These are phyloP conservation scores for Phytophthora colocasiae DNA, from an alignment of 352 stramenopile genomes.

Conservation along the genomic window DNA sequence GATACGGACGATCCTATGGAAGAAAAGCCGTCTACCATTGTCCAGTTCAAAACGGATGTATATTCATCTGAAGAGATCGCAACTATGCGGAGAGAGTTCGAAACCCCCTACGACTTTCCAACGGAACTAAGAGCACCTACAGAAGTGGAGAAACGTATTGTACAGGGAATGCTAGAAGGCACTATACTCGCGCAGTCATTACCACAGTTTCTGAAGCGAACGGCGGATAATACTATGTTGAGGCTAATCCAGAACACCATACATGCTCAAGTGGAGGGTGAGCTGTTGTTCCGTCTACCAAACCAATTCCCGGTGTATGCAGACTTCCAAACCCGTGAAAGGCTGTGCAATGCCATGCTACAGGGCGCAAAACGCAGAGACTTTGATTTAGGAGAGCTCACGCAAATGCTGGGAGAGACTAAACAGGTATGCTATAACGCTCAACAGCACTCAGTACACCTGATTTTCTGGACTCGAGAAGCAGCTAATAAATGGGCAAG, in stretches of 20 bases:
- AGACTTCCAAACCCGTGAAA: too few relatives aligned
- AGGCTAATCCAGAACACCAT: slow-evolving; percentile 12
- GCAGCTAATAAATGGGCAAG: too few relatives aligned
- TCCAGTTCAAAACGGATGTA: not conserved
- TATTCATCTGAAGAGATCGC: slow-evolving; percentile 2
- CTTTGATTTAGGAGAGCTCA: slow-evolving; percentile 1
- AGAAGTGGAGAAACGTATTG: not conserved
- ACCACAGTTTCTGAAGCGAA: slow-evolving; percentile 4
- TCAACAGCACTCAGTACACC: slow-evolving; percentile 7
- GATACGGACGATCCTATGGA: not conserved
- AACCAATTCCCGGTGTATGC: too few relatives aligned
- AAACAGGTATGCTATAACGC: slow-evolving; percentile 10
- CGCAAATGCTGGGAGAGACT: slow-evolving; percentile 11
- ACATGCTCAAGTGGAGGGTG: not conserved
- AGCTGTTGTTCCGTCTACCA: too few relatives aligned
- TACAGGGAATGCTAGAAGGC: slow-evolving; percentile 5
- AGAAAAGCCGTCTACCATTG: not conserved
- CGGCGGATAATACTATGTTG: not conserved
- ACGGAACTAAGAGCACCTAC: not conserved
- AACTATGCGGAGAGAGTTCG: not conserved
- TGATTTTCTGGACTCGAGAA: not conserved
- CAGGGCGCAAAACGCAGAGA: not conserved
- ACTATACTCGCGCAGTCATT: slow-evolving; percentile 4
- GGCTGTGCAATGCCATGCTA: too few relatives aligned
- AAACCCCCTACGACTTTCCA: slow-evolving; percentile 2